A percentile compares a stretch with the other conserved stretches of the same genome.
Evolutionary conservation across 176 grass and related monocot genomes (phyloP).

Genomic region (Areca catechu): DNA sequence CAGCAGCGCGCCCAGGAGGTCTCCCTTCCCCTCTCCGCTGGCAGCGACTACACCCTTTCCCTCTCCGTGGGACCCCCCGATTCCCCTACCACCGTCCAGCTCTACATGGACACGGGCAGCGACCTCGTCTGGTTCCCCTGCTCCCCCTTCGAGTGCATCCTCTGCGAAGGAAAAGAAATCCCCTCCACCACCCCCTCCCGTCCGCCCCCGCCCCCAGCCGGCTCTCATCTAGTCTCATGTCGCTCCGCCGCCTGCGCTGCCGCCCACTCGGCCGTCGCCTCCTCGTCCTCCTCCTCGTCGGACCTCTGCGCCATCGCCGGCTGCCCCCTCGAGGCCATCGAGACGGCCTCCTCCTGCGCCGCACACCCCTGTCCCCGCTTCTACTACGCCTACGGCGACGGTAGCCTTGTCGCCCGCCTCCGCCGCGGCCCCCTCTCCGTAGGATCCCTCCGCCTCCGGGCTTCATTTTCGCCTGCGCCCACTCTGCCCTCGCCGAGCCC

Average conservation of each 20-base stretch:
- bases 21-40: constrained; percentile 54
- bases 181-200: constrained; percentile 4
- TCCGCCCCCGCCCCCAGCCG: constrained; percentile 16
- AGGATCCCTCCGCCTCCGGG: constrained; percentile 25
- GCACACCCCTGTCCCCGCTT: constrained; percentile 51
- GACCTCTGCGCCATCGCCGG: constrained; percentile 72
- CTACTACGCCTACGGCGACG: constrained; percentile 92
- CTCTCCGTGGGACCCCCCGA: constrained; percentile 47
- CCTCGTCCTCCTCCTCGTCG: constrained; percentile 29
- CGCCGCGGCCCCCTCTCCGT: constrained; percentile 48
- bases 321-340: constrained; percentile 69
- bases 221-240: constrained; percentile 42
- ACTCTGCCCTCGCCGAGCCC: constrained; percentile 67
- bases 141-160: constrained; percentile 84
- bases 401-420: constrained; percentile 69
- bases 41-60: constrained; percentile 85
- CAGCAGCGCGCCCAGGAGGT: constrained; percentile 18
- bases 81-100: constrained; percentile 31
- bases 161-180: constrained; percentile 64
- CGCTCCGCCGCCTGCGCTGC: constrained; percentile 50
- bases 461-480: constrained; percentile 87
- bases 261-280: constrained; percentile 44
- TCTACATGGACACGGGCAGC: constrained; percentile 91
- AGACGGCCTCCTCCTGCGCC: constrained; percentile 46
- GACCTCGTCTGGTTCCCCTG: constrained; percentile 94